Conservation (phyloP, 495 filamentous ascomycete species). For the Cudoniella acicularis region DNA sequence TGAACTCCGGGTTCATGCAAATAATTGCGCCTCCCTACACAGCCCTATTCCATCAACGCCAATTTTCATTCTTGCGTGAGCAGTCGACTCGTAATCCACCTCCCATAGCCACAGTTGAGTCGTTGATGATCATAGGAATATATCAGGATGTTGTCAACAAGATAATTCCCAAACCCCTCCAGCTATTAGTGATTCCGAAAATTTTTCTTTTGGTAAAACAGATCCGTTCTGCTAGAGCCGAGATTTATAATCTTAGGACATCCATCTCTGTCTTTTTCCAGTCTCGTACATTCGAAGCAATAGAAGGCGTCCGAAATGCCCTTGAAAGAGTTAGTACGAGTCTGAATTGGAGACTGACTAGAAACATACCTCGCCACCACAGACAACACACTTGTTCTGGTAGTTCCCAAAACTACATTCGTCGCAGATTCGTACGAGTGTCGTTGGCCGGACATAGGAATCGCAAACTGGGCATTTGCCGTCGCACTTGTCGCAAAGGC, state of each 20-base stretch:
- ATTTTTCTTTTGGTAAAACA: conserved; percentile 69
- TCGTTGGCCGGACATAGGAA: conserved; percentile 96
- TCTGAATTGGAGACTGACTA: neutral
- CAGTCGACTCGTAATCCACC: no score
- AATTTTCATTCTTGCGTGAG: no score
- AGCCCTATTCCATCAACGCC: no score
- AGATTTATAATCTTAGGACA: conserved; percentile 99
- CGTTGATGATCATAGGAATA: no score
- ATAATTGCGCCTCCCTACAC: no score
- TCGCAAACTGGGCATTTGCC: conserved; percentile 99
- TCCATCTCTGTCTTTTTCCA: conserved; percentile 96
- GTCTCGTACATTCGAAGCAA: conserved; percentile 96
- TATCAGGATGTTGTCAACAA: no score
- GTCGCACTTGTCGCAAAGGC: conserved; percentile 99
- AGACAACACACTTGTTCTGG: conserved; percentile 99
- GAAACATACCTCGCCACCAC: conserved; percentile 71
- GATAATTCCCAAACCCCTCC: no score
- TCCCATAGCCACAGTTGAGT: no score
- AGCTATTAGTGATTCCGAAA: conserved; percentile 66
- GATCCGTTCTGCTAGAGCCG: conserved; percentile 89
- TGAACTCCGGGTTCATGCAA: no score
- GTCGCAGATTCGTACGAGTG: conserved; percentile 96
- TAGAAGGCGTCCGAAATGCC: conserved; percentile 99
- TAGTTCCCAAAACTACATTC: conserved; percentile 99
- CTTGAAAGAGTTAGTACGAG: conserved; percentile 22